phyloP scores from a whole-genome alignment of 2,329 filamentous ascomycete species.

The Aquanectria penicillioides region DNA sequence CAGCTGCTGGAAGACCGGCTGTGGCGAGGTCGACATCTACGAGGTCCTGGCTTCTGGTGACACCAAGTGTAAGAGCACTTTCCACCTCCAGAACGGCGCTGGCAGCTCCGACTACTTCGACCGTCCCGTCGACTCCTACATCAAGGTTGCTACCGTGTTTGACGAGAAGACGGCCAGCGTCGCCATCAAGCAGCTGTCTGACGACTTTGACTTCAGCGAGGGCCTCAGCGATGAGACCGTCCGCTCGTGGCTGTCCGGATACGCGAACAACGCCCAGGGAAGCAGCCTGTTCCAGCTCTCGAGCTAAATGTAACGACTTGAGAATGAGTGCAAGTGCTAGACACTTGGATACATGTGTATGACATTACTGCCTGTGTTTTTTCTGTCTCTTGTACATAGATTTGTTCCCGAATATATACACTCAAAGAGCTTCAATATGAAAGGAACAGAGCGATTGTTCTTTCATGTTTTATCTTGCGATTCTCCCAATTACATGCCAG shows the following conservation, averaged over 20 bases:
- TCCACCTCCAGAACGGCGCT: slow-evolving; percentile 71
- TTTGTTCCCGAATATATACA: too few relatives aligned
- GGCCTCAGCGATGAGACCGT: slow-evolving; percentile 52
- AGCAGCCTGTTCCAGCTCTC: slow-evolving; percentile 39
- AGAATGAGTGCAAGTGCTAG: too few relatives aligned
- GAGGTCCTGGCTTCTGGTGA: slow-evolving; percentile 75
- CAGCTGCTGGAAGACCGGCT: slow-evolving; percentile 76
- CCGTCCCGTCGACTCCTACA: slow-evolving; percentile 66
- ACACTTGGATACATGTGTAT: too few relatives aligned
- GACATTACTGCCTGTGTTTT: too few relatives aligned
- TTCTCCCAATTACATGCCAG: too few relatives aligned
- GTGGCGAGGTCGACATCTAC: slow-evolving; percentile 81
- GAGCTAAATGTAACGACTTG: background rate
- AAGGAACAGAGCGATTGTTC: too few relatives aligned
- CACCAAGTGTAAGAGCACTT: slow-evolving; percentile 73
- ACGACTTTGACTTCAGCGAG: slow-evolving; percentile 52
- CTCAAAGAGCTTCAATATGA: too few relatives aligned
- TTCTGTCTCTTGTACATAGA: background rate
- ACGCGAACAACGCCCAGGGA: slow-evolving; percentile 20
- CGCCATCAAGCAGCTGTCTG: slow-evolving; percentile 64
- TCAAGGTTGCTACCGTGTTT: slow-evolving; percentile 74
- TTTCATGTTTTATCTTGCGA: background rate
- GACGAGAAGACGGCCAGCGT: slow-evolving; percentile 60
- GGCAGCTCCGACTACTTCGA: slow-evolving; percentile 78
- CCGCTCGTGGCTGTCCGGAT: slow-evolving; percentile 44